phyloP scores from a whole-genome alignment of 371 early-diverging fungal species.

The Mucor saturninus region DNA sequence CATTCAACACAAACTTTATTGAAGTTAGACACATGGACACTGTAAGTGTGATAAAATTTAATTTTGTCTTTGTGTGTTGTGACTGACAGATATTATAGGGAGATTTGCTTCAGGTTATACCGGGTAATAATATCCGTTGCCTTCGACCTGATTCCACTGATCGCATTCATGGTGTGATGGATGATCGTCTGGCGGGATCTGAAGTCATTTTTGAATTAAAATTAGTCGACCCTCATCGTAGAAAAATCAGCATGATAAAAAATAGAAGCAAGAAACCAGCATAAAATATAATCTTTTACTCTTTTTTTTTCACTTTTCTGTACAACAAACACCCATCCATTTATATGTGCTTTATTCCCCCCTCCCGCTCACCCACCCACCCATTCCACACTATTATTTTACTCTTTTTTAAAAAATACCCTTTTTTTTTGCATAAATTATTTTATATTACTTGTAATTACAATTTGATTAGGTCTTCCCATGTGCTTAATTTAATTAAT shows the following conservation, averaged over 20 bases:
- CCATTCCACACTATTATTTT: too few relatives aligned
- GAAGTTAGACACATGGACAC: conserved; percentile 87
- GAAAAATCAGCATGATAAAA: conserved; percentile 31
- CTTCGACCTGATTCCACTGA: conserved; percentile 59
- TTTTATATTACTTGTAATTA: too few relatives aligned
- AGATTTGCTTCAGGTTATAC: conserved; percentile 67
- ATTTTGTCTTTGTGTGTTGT: background rate
- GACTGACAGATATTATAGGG: conserved; percentile 35
- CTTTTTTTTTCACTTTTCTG: background rate
- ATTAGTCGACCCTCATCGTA: conserved; percentile 28
- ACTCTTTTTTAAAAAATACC: too few relatives aligned
- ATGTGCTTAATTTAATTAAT: too few relatives aligned
- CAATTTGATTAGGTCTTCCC: too few relatives aligned
- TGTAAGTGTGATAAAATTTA: conserved; percentile 13
- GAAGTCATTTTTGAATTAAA: conserved; percentile 48
- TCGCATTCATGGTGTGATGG: conserved; percentile 61
- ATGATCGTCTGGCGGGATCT: conserved; percentile 41
- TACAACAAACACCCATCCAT: too few relatives aligned
- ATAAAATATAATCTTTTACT: background rate
- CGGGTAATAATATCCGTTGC: conserved; percentile 65
- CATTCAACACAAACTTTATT: conserved; percentile 86
- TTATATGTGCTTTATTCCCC: too few relatives aligned
- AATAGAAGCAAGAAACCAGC: conserved; percentile 8
- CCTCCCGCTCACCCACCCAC: too few relatives aligned
- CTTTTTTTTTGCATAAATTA: too few relatives aligned